phyloP scores from a whole-genome alignment of 2,329 filamentous ascomycete genomes.

The Pseudopyricularia javanii region DNA sequence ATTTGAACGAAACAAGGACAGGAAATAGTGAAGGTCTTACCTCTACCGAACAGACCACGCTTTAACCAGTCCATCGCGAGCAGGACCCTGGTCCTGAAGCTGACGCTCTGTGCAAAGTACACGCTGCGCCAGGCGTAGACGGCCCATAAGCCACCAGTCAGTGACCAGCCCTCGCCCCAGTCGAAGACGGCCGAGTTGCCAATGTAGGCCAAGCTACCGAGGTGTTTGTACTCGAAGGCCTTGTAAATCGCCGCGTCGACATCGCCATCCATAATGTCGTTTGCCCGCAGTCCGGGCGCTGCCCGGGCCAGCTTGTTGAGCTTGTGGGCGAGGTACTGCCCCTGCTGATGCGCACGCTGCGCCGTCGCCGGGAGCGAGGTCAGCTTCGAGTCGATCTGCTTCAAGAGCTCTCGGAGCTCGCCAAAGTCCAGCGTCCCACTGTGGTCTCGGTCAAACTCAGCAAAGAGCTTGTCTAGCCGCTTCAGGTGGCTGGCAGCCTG shows the following conservation, averaged over 20 bases:
- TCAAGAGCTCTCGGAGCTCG: slow-evolving; percentile 77
- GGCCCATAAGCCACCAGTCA: slow-evolving; percentile 76
- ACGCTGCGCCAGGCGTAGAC: slow-evolving; percentile 94
- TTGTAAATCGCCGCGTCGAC: slow-evolving; percentile 87
- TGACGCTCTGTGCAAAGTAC: slow-evolving; percentile 97
- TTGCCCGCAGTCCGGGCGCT: slow-evolving; percentile 61
- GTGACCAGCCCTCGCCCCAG: slow-evolving; percentile 61
- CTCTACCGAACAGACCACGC: slow-evolving; percentile 86
- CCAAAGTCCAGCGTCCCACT: slow-evolving; percentile 88
- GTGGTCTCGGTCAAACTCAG: slow-evolving; percentile 84
- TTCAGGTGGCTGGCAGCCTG: slow-evolving; percentile 80
- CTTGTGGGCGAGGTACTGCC: slow-evolving; percentile 82
- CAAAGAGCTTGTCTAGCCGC: slow-evolving; percentile 82
- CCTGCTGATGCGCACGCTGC: slow-evolving; percentile 92
- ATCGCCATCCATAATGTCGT: slow-evolving; percentile 79
- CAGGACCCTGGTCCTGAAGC: slow-evolving; percentile 73
- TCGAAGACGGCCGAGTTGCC: slow-evolving; percentile 97
- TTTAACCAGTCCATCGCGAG: slow-evolving; percentile 99
- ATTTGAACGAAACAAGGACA: not conserved
- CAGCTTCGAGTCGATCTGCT: slow-evolving; percentile 88
- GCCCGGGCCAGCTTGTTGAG: slow-evolving; percentile 82
- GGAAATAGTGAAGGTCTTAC: slow-evolving; percentile 37
- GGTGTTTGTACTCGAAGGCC: slow-evolving; percentile 85
- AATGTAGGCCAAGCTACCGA: slow-evolving; percentile 87
- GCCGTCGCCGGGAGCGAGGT: slow-evolving; percentile 91